Percentiles rank a stretch among this genome's conserved stretches.
These are phyloP conservation scores for Martiniozyma asiatica DNA, from an alignment of 1,139 yeast genomes.

Conservation along the genomic window DNA sequence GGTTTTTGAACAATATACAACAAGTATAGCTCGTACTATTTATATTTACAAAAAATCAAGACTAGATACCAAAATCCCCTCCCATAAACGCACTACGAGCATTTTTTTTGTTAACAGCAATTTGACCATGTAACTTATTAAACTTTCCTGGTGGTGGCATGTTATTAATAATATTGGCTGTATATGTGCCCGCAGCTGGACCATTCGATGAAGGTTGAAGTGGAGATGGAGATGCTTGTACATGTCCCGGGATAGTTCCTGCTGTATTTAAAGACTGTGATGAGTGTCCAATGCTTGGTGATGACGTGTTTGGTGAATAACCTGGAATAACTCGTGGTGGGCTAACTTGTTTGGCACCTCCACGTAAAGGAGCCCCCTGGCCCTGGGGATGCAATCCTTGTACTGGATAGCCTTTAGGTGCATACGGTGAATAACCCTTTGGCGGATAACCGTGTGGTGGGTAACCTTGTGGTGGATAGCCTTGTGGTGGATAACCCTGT, in stretches of 20 bases:
- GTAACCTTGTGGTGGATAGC: constrained; percentile 2
- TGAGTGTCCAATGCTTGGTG: too few species aligned
- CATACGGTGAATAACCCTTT: constrained; percentile 1
- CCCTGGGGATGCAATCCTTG: not conserved
- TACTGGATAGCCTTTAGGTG: too few species aligned
- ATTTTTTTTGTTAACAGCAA: constrained; percentile 14
- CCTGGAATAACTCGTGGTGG: too few species aligned
- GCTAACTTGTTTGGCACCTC: too few species aligned
- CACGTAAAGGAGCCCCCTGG: too few species aligned
- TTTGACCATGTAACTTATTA: constrained; percentile 18
- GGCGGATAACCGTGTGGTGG: constrained; percentile 1
- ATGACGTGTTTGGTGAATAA: too few species aligned
- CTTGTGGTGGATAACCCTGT: constrained; percentile 1
- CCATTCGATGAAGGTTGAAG: not conserved
- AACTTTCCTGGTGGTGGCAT: constrained; percentile 17
- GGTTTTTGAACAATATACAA: too few species aligned
- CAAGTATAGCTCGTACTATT: too few species aligned
- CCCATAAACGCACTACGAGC: constrained; percentile 23
- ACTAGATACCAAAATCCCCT: constrained; percentile 22
- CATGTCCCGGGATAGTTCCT: not conserved
- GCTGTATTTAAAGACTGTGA: not conserved
- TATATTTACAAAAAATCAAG: too few species aligned
- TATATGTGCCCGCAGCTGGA: constrained; percentile 5
- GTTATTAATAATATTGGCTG: constrained; percentile 15
- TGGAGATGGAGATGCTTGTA: constrained; percentile 1